phyloP scores from a whole-genome alignment of 257 asterid species.

The Solanum chilense region DNA sequence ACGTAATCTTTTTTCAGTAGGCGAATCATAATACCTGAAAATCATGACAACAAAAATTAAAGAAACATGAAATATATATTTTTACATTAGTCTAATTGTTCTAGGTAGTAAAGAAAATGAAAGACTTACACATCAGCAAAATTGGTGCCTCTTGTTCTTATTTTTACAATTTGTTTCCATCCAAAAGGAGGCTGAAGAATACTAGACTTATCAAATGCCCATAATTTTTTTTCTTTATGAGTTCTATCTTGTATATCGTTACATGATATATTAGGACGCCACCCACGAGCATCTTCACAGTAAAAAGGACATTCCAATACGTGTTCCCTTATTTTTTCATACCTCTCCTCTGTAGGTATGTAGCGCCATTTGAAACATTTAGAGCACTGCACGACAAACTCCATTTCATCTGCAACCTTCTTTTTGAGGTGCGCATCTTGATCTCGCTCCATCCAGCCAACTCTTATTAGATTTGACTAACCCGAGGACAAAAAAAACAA shows the following conservation, averaged over 20 bases:
- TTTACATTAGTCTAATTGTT: too few species aligned
- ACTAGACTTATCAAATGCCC: constrained; percentile 90
- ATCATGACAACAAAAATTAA: too few species aligned
- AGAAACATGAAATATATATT: too few species aligned
- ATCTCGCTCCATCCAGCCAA: background rate
- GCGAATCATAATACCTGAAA: too few species aligned
- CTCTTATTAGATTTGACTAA: background rate
- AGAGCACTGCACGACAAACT: constrained; percentile 33
- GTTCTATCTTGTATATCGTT: constrained; percentile 57
- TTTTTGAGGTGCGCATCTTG: background rate
- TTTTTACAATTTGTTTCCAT: constrained; percentile 71
- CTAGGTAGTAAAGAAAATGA: too few species aligned
- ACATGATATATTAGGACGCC: constrained; percentile 26
- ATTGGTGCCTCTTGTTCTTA: constrained; percentile 74
- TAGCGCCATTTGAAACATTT: constrained; percentile 83
- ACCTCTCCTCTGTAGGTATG: constrained; percentile 63
- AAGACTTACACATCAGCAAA: constrained; percentile 88
- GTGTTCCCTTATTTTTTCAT: constrained; percentile 73
- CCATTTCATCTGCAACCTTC: too few species aligned
- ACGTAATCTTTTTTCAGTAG: too few species aligned
- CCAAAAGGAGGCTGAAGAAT: constrained; percentile 80
- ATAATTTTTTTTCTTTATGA: constrained; percentile 74
- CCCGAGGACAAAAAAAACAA: background rate
- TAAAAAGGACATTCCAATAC: constrained; percentile 52
- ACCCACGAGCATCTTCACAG: constrained; percentile 55